Evolutionary conservation across 352 stramenopile genomes (phyloP).

Genomic region (Phytophthora parvispora): DNA sequence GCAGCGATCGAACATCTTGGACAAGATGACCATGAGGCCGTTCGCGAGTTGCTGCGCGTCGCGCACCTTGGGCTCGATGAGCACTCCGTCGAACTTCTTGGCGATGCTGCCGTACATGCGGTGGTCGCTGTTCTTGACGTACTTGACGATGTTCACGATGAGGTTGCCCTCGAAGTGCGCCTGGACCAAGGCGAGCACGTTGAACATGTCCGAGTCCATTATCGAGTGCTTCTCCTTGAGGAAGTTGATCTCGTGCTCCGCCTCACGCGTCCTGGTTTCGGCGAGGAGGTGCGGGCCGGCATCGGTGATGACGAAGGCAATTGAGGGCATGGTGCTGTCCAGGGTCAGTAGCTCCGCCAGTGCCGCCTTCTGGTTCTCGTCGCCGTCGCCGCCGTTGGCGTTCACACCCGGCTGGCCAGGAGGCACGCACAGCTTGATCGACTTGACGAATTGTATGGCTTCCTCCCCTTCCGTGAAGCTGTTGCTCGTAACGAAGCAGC

Average conservation of each 20-base stretch:
- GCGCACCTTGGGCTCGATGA: conserved; percentile 61
- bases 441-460: conserved; percentile 50
- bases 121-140: conserved; percentile 62
- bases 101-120: conserved; percentile 64
- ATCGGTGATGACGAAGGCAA: conserved; percentile 79
- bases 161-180: conserved; percentile 63
- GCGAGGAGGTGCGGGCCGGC: conserved; percentile 59
- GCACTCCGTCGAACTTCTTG: conserved; percentile 68
- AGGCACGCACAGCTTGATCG: conserved; percentile 54
- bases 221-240: conserved; percentile 61
- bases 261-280: conserved; percentile 41
- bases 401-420: conserved; percentile 39
- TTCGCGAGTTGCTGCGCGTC: conserved; percentile 39
- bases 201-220: conserved; percentile 64
- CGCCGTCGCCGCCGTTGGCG: conserved; percentile 65
- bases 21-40: conserved; percentile 65
- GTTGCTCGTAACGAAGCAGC: conserved; percentile 72
- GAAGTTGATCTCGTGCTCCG: conserved; percentile 48
- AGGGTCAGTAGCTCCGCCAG: conserved; percentile 61
- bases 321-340: conserved; percentile 59
- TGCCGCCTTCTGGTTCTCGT: conserved; percentile 79
- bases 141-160: conserved; percentile 76
- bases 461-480: conserved; percentile 66
- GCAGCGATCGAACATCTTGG: conserved; percentile 59
- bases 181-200: conserved; percentile 54